phyloP scores from a whole-genome alignment of 768 basidiomycete genomes.

The Boletus sp. region DNA sequence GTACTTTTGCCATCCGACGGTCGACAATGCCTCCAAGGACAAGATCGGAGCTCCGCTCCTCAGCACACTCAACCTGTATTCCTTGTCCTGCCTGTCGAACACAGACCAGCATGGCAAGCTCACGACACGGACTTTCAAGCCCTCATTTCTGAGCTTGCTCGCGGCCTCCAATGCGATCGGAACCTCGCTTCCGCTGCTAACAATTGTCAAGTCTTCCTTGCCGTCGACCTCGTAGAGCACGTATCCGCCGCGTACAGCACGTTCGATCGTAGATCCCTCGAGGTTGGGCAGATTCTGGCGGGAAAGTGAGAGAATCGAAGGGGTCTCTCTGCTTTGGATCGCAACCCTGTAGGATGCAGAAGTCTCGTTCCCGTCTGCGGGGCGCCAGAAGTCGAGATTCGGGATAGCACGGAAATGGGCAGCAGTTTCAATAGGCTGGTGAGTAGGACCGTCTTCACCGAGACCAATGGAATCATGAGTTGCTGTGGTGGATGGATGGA shows the following conservation, averaged over 20 bases:
- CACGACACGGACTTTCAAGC: constrained; percentile 78
- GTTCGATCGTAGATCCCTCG: constrained; percentile 81
- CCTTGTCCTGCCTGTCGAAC: constrained; percentile 76
- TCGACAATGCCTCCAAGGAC: constrained; percentile 81
- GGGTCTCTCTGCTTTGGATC: constrained; percentile 68
- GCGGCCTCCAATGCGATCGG: constrained; percentile 85
- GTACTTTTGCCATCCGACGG: constrained; percentile 85
- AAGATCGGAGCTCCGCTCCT: constrained; percentile 87
- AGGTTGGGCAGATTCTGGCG: constrained; percentile 93
- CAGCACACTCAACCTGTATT: constrained; percentile 81
- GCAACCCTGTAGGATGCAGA: constrained; percentile 86
- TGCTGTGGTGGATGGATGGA: constrained; percentile 39
- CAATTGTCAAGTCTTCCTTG: constrained; percentile 83
- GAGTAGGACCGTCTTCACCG: constrained; percentile 93
- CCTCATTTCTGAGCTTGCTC: constrained; percentile 69
- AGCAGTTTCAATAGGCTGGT: constrained; percentile 91
- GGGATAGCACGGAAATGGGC: constrained; percentile 85
- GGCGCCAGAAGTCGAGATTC: constrained; percentile 90
- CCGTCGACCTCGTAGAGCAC: constrained; percentile 73
- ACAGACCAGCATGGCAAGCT: constrained; percentile 88
- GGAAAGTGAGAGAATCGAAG: constrained; percentile 79
- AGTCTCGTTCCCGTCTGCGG: constrained; percentile 96
- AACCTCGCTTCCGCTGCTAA: constrained; percentile 89
- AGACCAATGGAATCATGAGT: constrained; percentile 95
- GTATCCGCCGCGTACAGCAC: constrained; percentile 82